phyloP scores from a whole-genome alignment of 2,329 filamentous ascomycete species.

The Colletotrichum musicola region DNA sequence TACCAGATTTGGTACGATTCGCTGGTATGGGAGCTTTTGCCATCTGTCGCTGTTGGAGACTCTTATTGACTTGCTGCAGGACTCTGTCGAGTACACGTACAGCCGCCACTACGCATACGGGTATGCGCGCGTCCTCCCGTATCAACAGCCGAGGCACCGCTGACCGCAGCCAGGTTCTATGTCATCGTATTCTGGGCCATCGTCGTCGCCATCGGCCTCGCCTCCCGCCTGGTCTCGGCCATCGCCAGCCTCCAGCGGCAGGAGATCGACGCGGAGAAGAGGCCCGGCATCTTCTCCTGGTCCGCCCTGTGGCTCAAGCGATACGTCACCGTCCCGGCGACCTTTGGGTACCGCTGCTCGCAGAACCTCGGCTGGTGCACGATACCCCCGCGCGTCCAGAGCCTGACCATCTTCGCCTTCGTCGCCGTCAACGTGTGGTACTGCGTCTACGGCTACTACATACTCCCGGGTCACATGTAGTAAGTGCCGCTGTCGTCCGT shows the following conservation, averaged over 20 bases:
- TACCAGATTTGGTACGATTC: constrained; percentile 54
- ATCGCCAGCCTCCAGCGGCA: constrained; percentile 29
- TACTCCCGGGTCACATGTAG: constrained; percentile 56
- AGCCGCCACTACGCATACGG: constrained; percentile 52
- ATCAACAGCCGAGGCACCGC: neutral
- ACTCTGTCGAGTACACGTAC: constrained; percentile 51
- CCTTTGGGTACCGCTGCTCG: constrained; percentile 57
- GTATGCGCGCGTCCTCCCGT: constrained; percentile 42
- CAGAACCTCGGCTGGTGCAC: constrained; percentile 60
- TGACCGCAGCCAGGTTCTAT: constrained; percentile 43
- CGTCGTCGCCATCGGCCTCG: constrained; percentile 52
- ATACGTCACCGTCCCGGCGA: constrained; percentile 54
- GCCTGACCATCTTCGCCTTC: constrained; percentile 54
- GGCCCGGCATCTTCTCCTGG: constrained; percentile 9
- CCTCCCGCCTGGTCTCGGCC: constrained; percentile 45
- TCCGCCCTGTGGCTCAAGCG: constrained; percentile 48
- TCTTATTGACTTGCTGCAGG: constrained; percentile 41
- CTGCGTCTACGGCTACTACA: constrained; percentile 52
- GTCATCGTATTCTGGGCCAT: constrained; percentile 57
- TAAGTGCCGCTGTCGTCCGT: constrained; percentile 42
- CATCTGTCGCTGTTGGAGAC: no score
- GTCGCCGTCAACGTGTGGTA: constrained; percentile 53
- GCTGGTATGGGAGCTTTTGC: constrained; percentile 45
- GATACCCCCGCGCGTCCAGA: constrained; percentile 58
- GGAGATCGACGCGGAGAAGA: constrained; percentile 30